A percentile compares a stretch with the other conserved stretches of the same genome.
Evolutionary conservation across 192 early-diverging fungal species (phyloP).

Genomic region (Phycomyces blakesleeanus): DNA sequence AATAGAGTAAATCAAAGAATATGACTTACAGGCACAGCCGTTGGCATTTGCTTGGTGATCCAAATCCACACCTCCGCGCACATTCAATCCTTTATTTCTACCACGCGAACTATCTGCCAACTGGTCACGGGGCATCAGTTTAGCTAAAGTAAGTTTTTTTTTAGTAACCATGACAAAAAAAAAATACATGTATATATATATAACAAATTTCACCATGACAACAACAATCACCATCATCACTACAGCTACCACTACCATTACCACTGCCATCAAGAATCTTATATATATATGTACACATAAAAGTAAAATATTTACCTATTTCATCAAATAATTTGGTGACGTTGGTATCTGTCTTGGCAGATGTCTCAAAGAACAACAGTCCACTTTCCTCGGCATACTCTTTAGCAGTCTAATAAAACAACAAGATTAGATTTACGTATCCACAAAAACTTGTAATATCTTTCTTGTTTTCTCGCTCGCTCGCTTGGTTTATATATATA

Average conservation of each 20-base stretch:
- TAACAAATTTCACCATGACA: too few relatives aligned
- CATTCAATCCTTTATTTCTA: constrained; percentile 43
- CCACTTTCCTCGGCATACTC: constrained; percentile 62
- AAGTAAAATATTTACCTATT: constrained; percentile 59
- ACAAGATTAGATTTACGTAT: too few relatives aligned
- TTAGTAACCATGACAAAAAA: neutral
- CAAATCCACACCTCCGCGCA: constrained; percentile 48
- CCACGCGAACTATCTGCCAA: constrained; percentile 52
- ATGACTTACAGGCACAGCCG: constrained; percentile 38
- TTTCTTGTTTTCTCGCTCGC: too few relatives aligned
- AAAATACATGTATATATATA: too few relatives aligned
- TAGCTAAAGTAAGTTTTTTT: constrained; percentile 39
- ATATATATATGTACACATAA: too few relatives aligned
- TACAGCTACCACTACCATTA: too few relatives aligned
- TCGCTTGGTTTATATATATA: too few relatives aligned
- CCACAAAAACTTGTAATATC: too few relatives aligned
- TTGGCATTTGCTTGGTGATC: constrained; percentile 27
- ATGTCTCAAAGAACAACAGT: constrained; percentile 65
- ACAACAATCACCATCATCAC: too few relatives aligned
- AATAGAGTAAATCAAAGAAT: too few relatives aligned
- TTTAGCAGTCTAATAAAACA: constrained; percentile 47
- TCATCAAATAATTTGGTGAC: constrained; percentile 60
- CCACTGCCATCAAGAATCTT: too few relatives aligned
- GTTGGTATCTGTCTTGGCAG: constrained; percentile 61
- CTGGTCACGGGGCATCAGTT: constrained; percentile 66